These are phyloP conservation scores for Paramecium caudatum DNA, from an alignment of 73 alveolate species.

Conservation along the genomic window DNA sequence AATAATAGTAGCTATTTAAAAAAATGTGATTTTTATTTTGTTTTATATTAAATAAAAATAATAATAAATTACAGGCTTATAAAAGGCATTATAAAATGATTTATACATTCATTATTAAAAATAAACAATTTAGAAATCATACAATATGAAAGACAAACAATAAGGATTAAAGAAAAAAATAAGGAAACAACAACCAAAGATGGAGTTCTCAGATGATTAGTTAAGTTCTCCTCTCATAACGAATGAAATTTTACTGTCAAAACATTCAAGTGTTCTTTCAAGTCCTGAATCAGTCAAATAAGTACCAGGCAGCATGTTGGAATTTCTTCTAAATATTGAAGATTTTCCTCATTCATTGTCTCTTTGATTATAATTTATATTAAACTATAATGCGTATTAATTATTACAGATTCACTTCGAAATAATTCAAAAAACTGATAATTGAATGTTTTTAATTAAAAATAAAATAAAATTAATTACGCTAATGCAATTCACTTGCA, in stretches of 20 bases:
- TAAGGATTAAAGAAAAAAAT: neutral
- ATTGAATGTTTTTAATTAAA: too few relatives aligned
- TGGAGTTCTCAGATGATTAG: neutral
- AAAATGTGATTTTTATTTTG: neutral
- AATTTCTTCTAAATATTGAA: constrained; percentile 4
- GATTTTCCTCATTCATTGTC: neutral
- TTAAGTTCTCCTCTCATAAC: constrained; percentile 45
- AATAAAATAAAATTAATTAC: too few relatives aligned
- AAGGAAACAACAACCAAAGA: neutral
- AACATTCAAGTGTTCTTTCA: constrained; percentile 40
- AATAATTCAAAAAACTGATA: too few relatives aligned
- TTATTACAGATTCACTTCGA: too few relatives aligned
- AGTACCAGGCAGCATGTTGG: constrained; percentile 37
- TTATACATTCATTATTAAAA: too few relatives aligned
- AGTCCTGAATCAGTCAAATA: constrained; percentile 34
- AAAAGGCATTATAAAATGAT: too few relatives aligned
- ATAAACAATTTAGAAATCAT: too few relatives aligned
- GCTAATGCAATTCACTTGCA: neutral
- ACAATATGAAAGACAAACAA: constrained; percentile 31
- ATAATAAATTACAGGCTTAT: too few relatives aligned
- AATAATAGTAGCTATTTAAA: neutral
- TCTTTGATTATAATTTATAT: too few relatives aligned
- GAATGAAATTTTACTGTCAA: constrained; percentile 5
- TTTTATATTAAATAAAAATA: too few relatives aligned
- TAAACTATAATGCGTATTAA: too few relatives aligned